Evolutionary conservation across 345 rosid genomes (phyloP).

Genomic region (Noccaea bulbosa): DNA sequence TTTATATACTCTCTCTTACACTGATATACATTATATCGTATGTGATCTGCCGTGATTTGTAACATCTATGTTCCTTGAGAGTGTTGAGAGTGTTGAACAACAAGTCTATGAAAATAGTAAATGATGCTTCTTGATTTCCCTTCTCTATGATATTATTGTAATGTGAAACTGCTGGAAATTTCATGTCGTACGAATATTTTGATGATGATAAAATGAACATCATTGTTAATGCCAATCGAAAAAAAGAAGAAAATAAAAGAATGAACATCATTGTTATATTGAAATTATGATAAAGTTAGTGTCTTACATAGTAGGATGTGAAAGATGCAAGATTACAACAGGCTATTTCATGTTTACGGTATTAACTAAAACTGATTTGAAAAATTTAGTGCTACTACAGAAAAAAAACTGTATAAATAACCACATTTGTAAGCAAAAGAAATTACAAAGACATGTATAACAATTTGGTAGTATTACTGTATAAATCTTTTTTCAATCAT

Average conservation of each 20-base stretch:
- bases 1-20: constrained; percentile 7
- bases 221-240: constrained; percentile 38
- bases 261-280: constrained; percentile 43
- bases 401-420: constrained; percentile 12
- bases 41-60: constrained; percentile 32
- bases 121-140: constrained; percentile 3
- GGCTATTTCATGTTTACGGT: constrained; percentile 14
- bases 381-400: neutral
- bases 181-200: constrained; percentile 26
- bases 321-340: constrained; percentile 20
- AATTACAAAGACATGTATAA: neutral
- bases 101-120: constrained; percentile 24
- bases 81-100: constrained; percentile 30
- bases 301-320: constrained; percentile 30
- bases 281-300: constrained; percentile 33
- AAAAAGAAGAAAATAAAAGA: constrained; percentile 1
- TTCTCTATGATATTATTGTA: neutral
- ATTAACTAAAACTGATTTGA: neutral
- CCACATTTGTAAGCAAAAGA: neutral
- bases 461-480: neutral
- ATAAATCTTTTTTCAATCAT: neutral
- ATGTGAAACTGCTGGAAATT: constrained; percentile 23
- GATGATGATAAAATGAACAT: constrained; percentile 32
- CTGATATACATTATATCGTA: constrained; percentile 35
- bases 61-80: constrained; percentile 17